These are phyloP conservation scores for Tricholoma hemisulphureum DNA, from an alignment of 768 basidiomycete genomes.

Conservation along the genomic window DNA sequence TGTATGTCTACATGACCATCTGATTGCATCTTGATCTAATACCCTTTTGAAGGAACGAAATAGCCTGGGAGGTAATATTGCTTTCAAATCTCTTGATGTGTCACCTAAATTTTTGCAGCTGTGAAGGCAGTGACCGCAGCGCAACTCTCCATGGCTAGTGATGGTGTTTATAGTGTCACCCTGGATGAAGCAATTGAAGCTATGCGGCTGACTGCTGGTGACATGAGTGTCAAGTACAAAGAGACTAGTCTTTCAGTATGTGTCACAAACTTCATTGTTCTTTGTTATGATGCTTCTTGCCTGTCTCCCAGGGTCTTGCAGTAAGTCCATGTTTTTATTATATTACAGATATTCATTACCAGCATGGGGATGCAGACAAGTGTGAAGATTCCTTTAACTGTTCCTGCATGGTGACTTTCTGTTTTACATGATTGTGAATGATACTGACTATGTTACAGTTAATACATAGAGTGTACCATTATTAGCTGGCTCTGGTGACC, in stretches of 20 bases:
- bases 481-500: no score
- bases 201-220: slow-evolving; percentile 88
- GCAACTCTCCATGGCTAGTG: slow-evolving; percentile 90
- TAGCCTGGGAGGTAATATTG: slow-evolving; percentile 68
- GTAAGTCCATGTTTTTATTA: slow-evolving; percentile 22
- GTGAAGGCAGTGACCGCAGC: slow-evolving; percentile 94
- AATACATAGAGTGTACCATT: no score
- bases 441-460: neutral
- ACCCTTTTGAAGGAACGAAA: slow-evolving; percentile 64
- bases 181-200: slow-evolving; percentile 96
- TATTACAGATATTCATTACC: neutral
- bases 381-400: slow-evolving; percentile 81
- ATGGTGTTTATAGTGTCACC: slow-evolving; percentile 82
- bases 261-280: slow-evolving; percentile 7
- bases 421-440: no score
- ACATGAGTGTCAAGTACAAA: slow-evolving; percentile 95
- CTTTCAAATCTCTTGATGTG: neutral
- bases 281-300: slow-evolving; percentile 3
- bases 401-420: slow-evolving; percentile 66
- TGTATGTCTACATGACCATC: slow-evolving; percentile 43
- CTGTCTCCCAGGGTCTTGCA: slow-evolving; percentile 38
- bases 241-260: slow-evolving; percentile 89
- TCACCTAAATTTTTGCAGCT: slow-evolving; percentile 42
- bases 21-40: neutral
- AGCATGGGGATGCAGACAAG: slow-evolving; percentile 47